Conservation (phyloP, 225 moss, liverwort and hornwort genomes). For the Pleurozium schreberi region DNA sequence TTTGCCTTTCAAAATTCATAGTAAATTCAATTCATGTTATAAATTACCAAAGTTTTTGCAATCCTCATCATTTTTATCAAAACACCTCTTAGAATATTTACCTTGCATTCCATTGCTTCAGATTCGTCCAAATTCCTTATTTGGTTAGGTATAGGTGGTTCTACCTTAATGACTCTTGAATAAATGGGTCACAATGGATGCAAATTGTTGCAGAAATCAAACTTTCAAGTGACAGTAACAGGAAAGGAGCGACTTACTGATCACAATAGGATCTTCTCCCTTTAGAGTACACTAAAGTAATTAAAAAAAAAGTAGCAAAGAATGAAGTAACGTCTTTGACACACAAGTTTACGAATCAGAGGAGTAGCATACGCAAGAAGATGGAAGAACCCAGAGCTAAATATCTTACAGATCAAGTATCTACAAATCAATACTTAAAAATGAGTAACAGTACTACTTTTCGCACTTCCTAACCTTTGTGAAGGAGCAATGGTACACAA, state of each 20-base stretch:
- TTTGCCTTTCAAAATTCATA: too few relatives aligned
- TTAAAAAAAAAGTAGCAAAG: neutral
- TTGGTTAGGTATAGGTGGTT: too few relatives aligned
- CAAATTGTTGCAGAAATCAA: neutral
- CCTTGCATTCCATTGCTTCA: too few relatives aligned
- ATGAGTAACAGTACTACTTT: neutral
- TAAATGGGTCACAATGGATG: neutral
- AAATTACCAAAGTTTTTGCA: too few relatives aligned
- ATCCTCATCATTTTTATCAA: too few relatives aligned
- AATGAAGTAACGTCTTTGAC: neutral
- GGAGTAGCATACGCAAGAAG: neutral
- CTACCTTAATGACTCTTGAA: too few relatives aligned
- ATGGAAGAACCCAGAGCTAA: neutral
- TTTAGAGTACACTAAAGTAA: neutral
- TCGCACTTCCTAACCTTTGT: conserved; percentile 16
- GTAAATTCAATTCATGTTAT: too few relatives aligned
- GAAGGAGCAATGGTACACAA: conserved; percentile 6
- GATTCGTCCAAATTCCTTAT: too few relatives aligned
- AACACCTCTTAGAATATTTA: too few relatives aligned
- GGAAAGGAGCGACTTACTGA: neutral
- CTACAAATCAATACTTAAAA: conserved; percentile 25
- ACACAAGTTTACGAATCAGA: neutral
- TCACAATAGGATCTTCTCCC: neutral
- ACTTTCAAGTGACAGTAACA: neutral
- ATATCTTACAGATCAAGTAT: conserved; percentile 32